Percentiles rank a stretch among this genome's conserved stretches.
Evolutionary conservation across 2,329 filamentous ascomycete genomes (phyloP).

Genomic region (Metarhizium anisopliae): DNA sequence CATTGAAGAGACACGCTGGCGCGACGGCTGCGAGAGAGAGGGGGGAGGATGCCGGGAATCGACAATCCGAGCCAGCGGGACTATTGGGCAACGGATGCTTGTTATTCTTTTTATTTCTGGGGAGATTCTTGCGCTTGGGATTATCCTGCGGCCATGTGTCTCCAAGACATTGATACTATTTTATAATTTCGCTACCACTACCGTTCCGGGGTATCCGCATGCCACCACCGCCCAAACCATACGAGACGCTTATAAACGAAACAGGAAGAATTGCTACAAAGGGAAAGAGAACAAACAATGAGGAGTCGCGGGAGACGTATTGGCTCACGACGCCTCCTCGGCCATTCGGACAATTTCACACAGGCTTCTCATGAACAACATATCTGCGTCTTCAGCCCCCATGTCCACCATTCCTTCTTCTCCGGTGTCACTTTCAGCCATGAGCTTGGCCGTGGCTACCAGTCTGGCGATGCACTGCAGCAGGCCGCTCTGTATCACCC

Average conservation of each 20-base stretch:
- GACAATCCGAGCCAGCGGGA: too few relatives aligned
- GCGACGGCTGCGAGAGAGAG: too few relatives aligned
- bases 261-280: not conserved
- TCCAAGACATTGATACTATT: too few relatives aligned
- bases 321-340: constrained; percentile 18
- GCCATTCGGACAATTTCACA: constrained; percentile 33
- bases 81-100: too few relatives aligned
- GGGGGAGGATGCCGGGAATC: too few relatives aligned
- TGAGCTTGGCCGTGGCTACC: constrained; percentile 36
- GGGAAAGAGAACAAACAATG: not conserved
- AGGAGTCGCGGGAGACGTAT: not conserved
- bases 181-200: too few relatives aligned
- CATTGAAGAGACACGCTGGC: not conserved
- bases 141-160: too few relatives aligned
- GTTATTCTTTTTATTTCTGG: too few relatives aligned
- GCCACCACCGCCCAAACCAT: not conserved
- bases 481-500: constrained; percentile 40
- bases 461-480: constrained; percentile 41
- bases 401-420: constrained; percentile 22
- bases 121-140: too few relatives aligned
- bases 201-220: not conserved
- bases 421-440: constrained; percentile 18
- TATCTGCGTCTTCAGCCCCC: constrained; percentile 24
- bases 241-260: not conserved
- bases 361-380: constrained; percentile 29